Evolutionary conservation across 108 stramenopile genomes (phyloP), one percentile per base, ranked within the genome.

Genomic region (Schizochytrium sp.): DNA sequence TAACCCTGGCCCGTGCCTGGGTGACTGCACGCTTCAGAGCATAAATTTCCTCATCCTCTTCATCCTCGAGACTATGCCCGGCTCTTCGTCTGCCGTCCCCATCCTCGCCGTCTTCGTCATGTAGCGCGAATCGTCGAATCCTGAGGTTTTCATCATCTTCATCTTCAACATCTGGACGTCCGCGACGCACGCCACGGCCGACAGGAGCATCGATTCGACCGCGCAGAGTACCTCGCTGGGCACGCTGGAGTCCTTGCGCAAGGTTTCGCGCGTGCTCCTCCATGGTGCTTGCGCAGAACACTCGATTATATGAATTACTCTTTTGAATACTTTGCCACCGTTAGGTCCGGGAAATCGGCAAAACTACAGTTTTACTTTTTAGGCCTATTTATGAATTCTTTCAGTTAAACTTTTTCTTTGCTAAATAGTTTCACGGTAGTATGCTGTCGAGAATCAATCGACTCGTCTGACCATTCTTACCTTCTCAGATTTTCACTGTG

Each of bases 241-340:
- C 59, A n/a, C 59, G 59, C 59, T 60, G 59, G 59, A 60, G 59
- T n/a, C 59, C 59, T 17, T n/a, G 59, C 59, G 59, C 59, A n/a
- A 60, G 59, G 19, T 60, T 17, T n/a, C 59, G 59, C 59, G 59
- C 59, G 59, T 60, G 59, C 59, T 60, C 59, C 59, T 60, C 59
- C 59, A 60, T 60, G 19, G 59, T n/a, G 59, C 28, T 28, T 28
- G 28, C 28, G 28, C 28, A 28, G 28, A 28, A 28, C 28, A 28
- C 28, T 28, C 28, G 28, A 28, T 28, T 28, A 28, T 28, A 28
- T 28, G 28, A 28, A 28, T 28, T 28, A 28, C 28, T 28, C 28
- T 28, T 28, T 28, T 28, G 28, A 28, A 28, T 28, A 28, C 28
- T 28, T 28, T 28, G 28, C 28, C 28, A 28, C 28, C 28, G 28